A percentile compares a stretch with the other conserved stretches of the same genome.
Evolutionary conservation across 495 filamentous ascomycete species (phyloP).

Genomic region (Penicillium chermesinum): DNA sequence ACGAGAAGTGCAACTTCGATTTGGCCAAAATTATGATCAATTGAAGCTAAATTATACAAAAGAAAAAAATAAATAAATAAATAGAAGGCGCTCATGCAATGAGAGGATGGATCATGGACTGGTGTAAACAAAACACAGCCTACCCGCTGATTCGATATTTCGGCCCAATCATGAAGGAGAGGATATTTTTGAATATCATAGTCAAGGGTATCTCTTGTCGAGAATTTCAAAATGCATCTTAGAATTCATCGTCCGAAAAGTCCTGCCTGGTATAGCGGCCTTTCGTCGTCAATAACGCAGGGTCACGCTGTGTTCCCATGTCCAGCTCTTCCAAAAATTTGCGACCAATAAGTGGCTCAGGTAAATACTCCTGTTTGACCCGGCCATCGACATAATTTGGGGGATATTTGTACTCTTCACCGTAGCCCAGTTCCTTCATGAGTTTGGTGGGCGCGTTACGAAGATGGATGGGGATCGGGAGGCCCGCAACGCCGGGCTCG

Average conservation of each 20-base stretch:
- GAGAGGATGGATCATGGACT: no score
- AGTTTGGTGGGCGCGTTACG: conserved; percentile 85
- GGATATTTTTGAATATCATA: no score
- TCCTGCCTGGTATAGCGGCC: neutral
- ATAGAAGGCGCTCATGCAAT: no score
- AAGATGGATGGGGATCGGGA: conserved; percentile 82
- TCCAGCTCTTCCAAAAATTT: conserved; percentile 78
- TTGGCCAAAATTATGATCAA: neutral
- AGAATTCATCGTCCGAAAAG: no score
- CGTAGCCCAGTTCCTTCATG: conserved; percentile 90
- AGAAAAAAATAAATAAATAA: neutral
- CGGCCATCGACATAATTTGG: conserved; percentile 80
- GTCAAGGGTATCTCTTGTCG: no score
- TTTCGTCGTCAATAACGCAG: conserved; percentile 31
- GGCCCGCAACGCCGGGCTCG: conserved; percentile 72
- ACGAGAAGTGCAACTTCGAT: neutral
- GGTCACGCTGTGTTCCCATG: conserved; percentile 73
- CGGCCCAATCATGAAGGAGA: no score
- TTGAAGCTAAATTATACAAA: neutral
- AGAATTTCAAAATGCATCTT: neutral
- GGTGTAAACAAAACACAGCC: no score
- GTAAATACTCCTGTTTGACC: conserved; percentile 87
- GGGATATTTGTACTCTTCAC: conserved; percentile 93
- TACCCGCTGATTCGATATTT: no score
- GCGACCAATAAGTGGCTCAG: conserved; percentile 61